Conservation (phyloP, 2,329 filamentous ascomycete species). For the Penicillium brevicompactum region DNA sequence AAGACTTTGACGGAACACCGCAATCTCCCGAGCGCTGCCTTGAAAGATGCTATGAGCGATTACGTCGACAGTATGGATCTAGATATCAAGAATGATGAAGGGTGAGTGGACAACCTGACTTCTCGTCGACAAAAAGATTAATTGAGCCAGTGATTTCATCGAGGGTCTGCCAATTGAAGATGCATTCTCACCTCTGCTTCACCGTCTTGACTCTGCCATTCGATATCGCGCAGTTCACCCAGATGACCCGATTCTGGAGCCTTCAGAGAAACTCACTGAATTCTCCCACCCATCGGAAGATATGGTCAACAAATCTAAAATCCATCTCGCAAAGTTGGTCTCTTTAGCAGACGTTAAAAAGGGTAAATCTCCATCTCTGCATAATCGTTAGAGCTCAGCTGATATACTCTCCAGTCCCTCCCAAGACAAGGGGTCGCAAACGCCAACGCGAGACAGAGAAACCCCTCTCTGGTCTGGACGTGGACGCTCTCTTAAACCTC, state of each 20-base stretch:
- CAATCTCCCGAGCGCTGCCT: conserved; percentile 73
- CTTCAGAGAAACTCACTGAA: conserved; percentile 66
- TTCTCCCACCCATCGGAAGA: conserved; percentile 73
- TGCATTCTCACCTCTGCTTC: conserved; percentile 80
- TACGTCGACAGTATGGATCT: conserved; percentile 95
- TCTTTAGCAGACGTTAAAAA: conserved; percentile 79
- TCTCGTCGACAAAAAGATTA: conserved; percentile 8
- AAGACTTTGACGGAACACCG: conserved; percentile 79
- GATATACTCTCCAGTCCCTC: conserved; percentile 64
- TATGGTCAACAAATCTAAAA: conserved; percentile 61
- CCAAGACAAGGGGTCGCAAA: conserved; percentile 74
- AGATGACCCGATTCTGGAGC: conserved; percentile 62
- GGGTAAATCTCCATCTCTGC: conserved; percentile 47
- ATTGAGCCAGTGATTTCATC: conserved; percentile 45
- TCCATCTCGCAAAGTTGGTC: conserved; percentile 65
- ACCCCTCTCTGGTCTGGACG: conserved; percentile 85
- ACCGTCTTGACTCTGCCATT: conserved; percentile 84
- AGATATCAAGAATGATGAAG: conserved; percentile 71
- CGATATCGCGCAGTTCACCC: conserved; percentile 78
- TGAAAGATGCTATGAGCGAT: conserved; percentile 80
- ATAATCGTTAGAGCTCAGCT: neutral
- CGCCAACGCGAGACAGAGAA: conserved; percentile 69
- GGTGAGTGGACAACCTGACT: conserved; percentile 48
- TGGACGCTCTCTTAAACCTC: conserved; percentile 74
- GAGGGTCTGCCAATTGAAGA: conserved; percentile 82